phyloP scores from a whole-genome alignment of 495 filamentous ascomycete species.

The Tuber magnatum region DNA sequence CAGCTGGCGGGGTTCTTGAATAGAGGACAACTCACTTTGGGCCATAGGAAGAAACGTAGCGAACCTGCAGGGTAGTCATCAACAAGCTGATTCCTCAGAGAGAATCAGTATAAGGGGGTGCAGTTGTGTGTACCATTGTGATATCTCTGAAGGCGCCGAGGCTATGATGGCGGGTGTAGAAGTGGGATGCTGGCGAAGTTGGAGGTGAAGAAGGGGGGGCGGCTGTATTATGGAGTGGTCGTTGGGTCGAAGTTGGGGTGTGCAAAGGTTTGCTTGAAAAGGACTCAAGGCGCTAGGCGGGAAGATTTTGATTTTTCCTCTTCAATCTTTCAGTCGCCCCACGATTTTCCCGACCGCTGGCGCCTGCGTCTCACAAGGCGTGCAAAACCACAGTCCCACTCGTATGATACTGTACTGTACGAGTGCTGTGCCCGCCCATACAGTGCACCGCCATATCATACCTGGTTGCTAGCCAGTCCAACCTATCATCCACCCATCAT shows the following conservation, averaged over 20 bases:
- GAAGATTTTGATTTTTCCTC: not conserved
- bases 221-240: not conserved
- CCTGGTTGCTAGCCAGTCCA: not conserved
- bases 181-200: not conserved
- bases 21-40: slow-evolving; percentile 29
- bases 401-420: not conserved
- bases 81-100: slow-evolving; percentile 19
- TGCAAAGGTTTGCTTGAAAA: not conserved
- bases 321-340: not conserved
- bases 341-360: not conserved
- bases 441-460: not conserved
- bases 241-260: not conserved
- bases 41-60: slow-evolving; percentile 35
- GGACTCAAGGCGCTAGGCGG: not conserved
- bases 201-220: not conserved
- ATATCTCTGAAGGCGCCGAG: not conserved
- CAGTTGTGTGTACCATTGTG: slow-evolving; percentile 18
- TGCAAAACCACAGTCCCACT: not conserved
- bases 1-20: not conserved
- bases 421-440: not conserved
- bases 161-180: not conserved
- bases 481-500: not conserved
- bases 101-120: not conserved
- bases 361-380: not conserved
- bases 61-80: slow-evolving; percentile 23